These are phyloP conservation scores for Bruguiera parviflora DNA, from an alignment of 345 rosid species.

Conservation along the genomic window DNA sequence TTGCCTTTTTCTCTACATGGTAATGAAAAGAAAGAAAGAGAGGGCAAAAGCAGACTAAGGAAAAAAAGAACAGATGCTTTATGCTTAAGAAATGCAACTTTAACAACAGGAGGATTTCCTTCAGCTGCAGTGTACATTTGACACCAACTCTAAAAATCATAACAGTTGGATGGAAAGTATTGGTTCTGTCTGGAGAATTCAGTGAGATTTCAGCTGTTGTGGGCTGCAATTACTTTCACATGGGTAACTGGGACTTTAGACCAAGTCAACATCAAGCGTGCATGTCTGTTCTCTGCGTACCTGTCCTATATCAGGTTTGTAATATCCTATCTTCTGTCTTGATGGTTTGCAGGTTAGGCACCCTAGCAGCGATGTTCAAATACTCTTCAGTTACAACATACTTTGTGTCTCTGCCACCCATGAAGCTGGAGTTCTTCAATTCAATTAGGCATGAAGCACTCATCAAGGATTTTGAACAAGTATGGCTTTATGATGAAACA, in stretches of 20 bases:
- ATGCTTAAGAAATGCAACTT: too few relatives aligned
- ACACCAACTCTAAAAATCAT: neutral
- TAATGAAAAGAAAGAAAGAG: neutral
- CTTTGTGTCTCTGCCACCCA: slow-evolving; percentile 68
- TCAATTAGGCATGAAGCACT: slow-evolving; percentile 50
- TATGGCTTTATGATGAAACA: slow-evolving; percentile 27
- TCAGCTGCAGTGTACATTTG: neutral
- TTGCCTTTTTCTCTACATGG: too few relatives aligned
- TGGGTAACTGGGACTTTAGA: neutral
- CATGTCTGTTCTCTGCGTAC: neutral
- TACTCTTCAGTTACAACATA: slow-evolving; percentile 72
- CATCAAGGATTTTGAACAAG: slow-evolving; percentile 53
- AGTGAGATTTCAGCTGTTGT: neutral
- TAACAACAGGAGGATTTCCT: neutral
- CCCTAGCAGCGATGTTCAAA: slow-evolving; percentile 82
- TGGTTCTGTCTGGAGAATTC: neutral
- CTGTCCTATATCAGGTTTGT: neutral
- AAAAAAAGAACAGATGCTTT: neutral
- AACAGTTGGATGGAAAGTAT: neutral
- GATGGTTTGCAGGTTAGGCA: slow-evolving; percentile 62
- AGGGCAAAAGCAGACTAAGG: neutral
- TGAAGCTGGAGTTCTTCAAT: slow-evolving; percentile 56
- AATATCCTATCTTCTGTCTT: neutral
- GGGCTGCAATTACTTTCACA: neutral
- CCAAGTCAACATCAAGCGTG: neutral